A percentile compares a stretch with the other conserved stretches of the same genome.
Evolutionary conservation across 2,329 filamentous ascomycete genomes (phyloP).

Genomic region (Ophiocordyceps camponoti-saundersi): DNA sequence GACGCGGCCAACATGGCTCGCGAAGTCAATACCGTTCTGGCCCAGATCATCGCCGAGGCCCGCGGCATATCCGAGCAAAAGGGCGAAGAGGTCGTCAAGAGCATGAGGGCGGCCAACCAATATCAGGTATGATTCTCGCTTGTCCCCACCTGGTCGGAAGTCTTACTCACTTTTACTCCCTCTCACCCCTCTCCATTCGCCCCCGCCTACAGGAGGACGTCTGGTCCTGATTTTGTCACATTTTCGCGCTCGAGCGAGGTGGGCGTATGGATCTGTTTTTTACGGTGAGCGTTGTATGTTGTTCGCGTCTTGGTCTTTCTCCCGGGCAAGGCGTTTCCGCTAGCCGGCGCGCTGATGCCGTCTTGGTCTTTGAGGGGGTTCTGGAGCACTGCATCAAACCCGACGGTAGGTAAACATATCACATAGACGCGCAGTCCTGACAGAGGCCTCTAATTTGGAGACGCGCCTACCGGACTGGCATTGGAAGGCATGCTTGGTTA

Average conservation of each 20-base stretch:
- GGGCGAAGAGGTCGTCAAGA: constrained; percentile 92
- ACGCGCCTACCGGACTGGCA: not conserved
- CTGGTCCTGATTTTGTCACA: not conserved
- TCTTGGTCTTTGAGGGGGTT: not conserved
- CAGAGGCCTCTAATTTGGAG: not conserved
- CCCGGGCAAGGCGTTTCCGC: not conserved
- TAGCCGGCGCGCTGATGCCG: not conserved
- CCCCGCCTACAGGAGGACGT: not conserved
- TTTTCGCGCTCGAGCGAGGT: not conserved
- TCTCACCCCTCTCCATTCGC: too few species aligned
- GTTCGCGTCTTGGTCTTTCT: not conserved
- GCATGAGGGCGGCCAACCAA: constrained; percentile 84
- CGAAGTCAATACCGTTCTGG: constrained; percentile 77
- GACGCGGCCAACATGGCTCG: constrained; percentile 95
- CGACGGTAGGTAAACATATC: not conserved
- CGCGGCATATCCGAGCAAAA: constrained; percentile 69
- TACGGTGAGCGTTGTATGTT: not conserved
- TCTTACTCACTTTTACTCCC: not conserved
- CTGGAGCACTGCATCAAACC: not conserved
- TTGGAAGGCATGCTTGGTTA: not conserved
- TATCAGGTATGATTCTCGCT: constrained; percentile 58
- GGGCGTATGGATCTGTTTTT: not conserved
- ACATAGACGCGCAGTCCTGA: not conserved
- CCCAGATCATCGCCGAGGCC: constrained; percentile 71
- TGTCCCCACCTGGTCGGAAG: not conserved